Evolutionary conservation across 768 basidiomycete species (phyloP).

Genomic region (Lactifluus subvellereus): DNA sequence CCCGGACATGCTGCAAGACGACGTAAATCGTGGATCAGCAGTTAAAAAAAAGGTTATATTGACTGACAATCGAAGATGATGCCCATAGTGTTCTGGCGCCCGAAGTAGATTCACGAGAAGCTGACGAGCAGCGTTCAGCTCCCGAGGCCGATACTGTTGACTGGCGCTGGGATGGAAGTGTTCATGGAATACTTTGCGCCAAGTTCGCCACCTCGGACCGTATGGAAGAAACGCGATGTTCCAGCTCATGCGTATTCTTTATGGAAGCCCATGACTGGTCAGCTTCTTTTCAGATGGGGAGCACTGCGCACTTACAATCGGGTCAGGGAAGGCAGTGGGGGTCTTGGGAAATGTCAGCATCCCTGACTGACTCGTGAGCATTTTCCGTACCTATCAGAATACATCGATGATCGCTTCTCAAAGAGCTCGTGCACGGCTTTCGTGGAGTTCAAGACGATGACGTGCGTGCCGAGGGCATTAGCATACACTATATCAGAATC

Average conservation of each 20-base stretch:
- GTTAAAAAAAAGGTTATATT: neutral
- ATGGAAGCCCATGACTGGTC: neutral
- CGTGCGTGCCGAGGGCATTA: slow-evolving; percentile 16
- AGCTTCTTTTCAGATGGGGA: neutral
- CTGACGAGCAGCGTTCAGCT: slow-evolving; percentile 15
- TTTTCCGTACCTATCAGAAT: slow-evolving; percentile 20
- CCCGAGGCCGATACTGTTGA: slow-evolving; percentile 14
- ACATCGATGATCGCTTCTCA: slow-evolving; percentile 24
- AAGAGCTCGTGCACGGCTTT: slow-evolving; percentile 21
- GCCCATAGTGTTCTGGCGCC: slow-evolving; percentile 11
- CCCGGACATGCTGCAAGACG: slow-evolving; percentile 14
- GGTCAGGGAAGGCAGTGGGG: slow-evolving; percentile 13
- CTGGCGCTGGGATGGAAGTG: slow-evolving; percentile 15
- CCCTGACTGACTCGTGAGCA: neutral
- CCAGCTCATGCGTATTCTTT: slow-evolving; percentile 18
- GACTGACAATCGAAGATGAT: slow-evolving; percentile 17
- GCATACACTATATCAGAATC: slow-evolving; percentile 21
- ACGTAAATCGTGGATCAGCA: slow-evolving; percentile 10
- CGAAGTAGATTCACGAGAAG: slow-evolving; percentile 18
- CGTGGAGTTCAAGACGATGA: slow-evolving; percentile 36
- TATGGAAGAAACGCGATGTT: slow-evolving; percentile 19
- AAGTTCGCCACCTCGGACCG: slow-evolving; percentile 14
- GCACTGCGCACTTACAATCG: slow-evolving; percentile 8
- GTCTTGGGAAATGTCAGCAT: slow-evolving; percentile 8
- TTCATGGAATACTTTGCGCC: slow-evolving; percentile 18